Base-by-base conservation (phyloP, 2,329 filamentous ascomycete species). In the Penicillium brevicompactum region DNA sequence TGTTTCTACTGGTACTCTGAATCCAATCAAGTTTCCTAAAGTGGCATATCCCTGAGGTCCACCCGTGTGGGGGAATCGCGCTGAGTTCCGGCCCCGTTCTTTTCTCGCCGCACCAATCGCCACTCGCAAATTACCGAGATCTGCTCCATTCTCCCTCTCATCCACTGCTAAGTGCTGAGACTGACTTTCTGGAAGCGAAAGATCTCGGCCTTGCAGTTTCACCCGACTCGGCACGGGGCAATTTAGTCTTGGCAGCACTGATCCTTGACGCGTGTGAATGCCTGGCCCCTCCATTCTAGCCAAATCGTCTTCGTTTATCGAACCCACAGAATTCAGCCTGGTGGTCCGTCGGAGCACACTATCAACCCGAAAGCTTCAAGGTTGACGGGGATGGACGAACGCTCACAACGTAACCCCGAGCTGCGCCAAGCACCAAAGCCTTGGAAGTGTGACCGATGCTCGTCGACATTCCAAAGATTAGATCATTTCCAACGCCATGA, bases 401-500 rank as follows among this genome's bases (percentile, higher is more conserved):
- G 8, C 5, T 5, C 24, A 27, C 24, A 27, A 8, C 57, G 22
- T 13, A 54, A 53, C 7, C 16, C 46, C 10, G 27, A 46, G 41
- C 40, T 48, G 31, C 37, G 22, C 1, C 38, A 34, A 34, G 10
- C 9, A 4, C 5, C 45, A 22, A 57, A 51, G 48, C 49, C 32
- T n/a, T 68, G 66, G 68, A 61, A 42, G 32, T 70, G 68, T 51
- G 52, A 67, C 42, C 46, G 57, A 22, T 70, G 68, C 43, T n/a
- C 51, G n/a, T 58, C 66, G 1, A 48, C 41, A 21, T 70, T 70
- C 42, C 59, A 62, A 21, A 62, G 67, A 27, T 32, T 64, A 45
- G 64, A 69, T 54, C 67, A 70, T 49, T 49, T 66, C 43, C 66
- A 64, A 51, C 65, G 67, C 13, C 68, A 70, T 59, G 43, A 42